These are phyloP conservation scores for Acanthamoeba quina DNA, from an alignment of 208 protist species.

Conservation along the genomic window DNA sequence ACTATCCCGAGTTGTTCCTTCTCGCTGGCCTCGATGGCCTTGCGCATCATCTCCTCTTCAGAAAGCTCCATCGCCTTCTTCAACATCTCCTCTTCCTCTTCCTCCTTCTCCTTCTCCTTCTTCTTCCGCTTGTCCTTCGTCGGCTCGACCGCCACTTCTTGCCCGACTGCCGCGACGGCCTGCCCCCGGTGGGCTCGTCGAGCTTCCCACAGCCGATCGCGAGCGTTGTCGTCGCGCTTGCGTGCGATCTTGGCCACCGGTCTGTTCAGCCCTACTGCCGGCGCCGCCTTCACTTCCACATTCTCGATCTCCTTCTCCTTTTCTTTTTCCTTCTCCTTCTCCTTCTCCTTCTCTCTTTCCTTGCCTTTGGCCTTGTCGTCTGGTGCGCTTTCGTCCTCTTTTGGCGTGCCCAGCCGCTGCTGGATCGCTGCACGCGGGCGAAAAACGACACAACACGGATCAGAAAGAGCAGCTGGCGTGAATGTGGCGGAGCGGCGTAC, in stretches of 20 bases:
- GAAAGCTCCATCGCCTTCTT: constrained; percentile 2
- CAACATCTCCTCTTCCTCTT: not conserved
- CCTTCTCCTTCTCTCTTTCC: not conserved
- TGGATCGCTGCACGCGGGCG: not conserved
- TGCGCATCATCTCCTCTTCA: not conserved
- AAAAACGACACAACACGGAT: not conserved
- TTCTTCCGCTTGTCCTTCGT: not conserved
- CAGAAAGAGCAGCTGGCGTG: not conserved
- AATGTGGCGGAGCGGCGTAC: not conserved
- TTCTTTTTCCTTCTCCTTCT: constrained; percentile 23
- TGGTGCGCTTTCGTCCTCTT: not conserved
- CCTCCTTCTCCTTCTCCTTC: not conserved
- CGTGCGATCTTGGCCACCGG: constrained; percentile 53
- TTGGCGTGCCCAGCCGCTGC: not conserved
- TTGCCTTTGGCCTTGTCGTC: not conserved
- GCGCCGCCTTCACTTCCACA: not conserved
- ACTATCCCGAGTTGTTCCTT: not conserved
- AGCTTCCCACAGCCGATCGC: not conserved
- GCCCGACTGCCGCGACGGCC: not conserved
- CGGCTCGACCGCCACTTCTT: not conserved
- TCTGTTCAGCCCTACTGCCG: not conserved
- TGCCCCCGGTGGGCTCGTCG: constrained; percentile 9
- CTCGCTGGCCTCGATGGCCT: not conserved
- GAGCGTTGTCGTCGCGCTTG: constrained; percentile 28
- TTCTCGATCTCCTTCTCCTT: not conserved